Percentiles rank a stretch among this genome's conserved stretches.
Conservation (phyloP, 306 rosid genomes). For the Vigna reflexopilosa region DNA sequence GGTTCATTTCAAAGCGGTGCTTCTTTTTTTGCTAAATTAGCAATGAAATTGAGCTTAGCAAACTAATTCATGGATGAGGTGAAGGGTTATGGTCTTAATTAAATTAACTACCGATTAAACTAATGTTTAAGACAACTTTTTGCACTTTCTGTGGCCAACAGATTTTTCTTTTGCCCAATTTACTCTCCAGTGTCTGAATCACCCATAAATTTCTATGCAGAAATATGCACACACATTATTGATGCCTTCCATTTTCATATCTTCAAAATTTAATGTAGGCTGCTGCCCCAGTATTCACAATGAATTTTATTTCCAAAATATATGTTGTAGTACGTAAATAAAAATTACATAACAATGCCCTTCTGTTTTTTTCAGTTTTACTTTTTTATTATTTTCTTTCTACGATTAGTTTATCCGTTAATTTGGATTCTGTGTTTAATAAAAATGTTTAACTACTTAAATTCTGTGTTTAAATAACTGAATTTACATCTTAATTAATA, state of each 20-base stretch:
- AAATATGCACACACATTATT: background rate
- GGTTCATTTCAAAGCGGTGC: conserved; percentile 45
- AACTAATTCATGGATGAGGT: conserved; percentile 36
- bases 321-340: background rate
- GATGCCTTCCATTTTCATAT: conserved; percentile 15
- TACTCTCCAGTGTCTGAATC: conserved; percentile 23
- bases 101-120: background rate
- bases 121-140: conserved; percentile 32
- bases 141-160: conserved; percentile 17
- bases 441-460: no score
- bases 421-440: background rate
- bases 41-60: background rate
- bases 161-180: background rate
- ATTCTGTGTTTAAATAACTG: no score
- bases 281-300: conserved; percentile 9
- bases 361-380: background rate
- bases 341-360: background rate
- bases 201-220: background rate
- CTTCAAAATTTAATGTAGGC: background rate
- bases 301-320: conserved; percentile 1
- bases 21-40: background rate
- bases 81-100: conserved; percentile 41
- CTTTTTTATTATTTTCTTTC: background rate
- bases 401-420: background rate
- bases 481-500: no score